phyloP scores from a whole-genome alignment of 2,329 filamentous ascomycete genomes.

The Fusarium subtropicale region DNA sequence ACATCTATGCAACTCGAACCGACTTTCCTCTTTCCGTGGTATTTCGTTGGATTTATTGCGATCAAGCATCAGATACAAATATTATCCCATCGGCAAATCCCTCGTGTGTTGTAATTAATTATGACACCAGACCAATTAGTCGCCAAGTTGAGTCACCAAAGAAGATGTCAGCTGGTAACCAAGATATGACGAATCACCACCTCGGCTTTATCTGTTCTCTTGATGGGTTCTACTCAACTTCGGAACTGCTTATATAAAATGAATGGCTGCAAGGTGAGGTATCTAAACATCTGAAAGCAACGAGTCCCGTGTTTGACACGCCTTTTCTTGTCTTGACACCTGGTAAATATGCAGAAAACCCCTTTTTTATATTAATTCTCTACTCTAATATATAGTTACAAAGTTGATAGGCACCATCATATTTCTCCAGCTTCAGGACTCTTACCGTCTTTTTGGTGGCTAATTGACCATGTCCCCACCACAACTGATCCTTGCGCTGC shows the following conservation, averaged over 20 bases:
- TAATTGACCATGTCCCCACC: neutral
- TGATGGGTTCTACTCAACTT: neutral
- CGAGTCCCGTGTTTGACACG: neutral
- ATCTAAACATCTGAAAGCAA: neutral
- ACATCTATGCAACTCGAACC: neutral
- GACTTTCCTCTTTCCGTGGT: neutral
- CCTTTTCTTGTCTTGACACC: neutral
- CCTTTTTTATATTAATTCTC: neutral
- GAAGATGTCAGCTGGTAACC: neutral
- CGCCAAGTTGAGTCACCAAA: conserved; percentile 2
- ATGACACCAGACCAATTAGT: neutral
- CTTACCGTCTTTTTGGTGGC: conserved; percentile 12
- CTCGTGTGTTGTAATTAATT: neutral
- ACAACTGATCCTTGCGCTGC: neutral
- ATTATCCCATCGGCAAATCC: neutral
- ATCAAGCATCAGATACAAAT: neutral
- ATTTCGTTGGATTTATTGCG: neutral
- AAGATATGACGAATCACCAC: neutral
- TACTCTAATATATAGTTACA: neutral
- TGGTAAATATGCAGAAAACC: neutral
- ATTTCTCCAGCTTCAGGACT: neutral
- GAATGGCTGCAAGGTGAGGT: neutral
- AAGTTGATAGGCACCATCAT: neutral
- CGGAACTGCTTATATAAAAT: neutral
- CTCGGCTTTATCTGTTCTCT: neutral